These are phyloP conservation scores for Berberis vulgaris DNA, from an alignment of 164 flowering plant genomes.

Conservation along the genomic window DNA sequence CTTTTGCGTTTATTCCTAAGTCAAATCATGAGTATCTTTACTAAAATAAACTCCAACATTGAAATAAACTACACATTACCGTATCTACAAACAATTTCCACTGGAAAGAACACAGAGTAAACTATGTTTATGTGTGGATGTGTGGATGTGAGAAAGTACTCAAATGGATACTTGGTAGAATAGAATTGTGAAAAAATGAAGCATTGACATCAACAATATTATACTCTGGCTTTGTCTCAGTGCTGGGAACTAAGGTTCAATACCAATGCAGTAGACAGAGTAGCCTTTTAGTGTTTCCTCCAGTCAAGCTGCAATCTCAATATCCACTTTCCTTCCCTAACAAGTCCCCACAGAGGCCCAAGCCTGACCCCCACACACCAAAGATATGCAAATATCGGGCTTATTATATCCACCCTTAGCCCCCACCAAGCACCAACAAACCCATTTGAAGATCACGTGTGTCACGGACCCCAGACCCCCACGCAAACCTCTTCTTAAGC, in stretches of 20 bases:
- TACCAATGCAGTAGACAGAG: conserved; percentile 8
- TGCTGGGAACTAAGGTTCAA: conserved; percentile 21
- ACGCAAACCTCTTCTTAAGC: background rate
- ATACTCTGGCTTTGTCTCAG: conserved; percentile 5
- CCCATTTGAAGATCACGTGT: background rate
- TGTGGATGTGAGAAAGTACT: background rate
- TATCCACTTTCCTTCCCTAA: conserved; percentile 17
- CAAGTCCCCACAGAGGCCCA: conserved; percentile 1
- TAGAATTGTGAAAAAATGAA: background rate
- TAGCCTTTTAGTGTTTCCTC: conserved; percentile 19
- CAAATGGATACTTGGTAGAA: background rate
- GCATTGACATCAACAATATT: conserved; percentile 11
- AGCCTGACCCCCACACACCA: conserved; percentile 17
- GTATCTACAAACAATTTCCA: background rate
- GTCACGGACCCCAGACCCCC: background rate
- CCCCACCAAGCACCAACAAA: background rate
- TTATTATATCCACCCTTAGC: background rate
- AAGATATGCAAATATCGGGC: background rate
- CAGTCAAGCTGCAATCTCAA: conserved; percentile 26
- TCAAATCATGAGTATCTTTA: conserved; percentile 13
- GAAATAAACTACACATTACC: background rate
- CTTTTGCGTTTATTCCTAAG: background rate
- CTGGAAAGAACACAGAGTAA: background rate
- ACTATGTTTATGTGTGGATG: background rate
- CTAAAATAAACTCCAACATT: background rate